These are phyloP conservation scores for Grifola frondosa DNA, from an alignment of 1,284 basidiomycete genomes.

Conservation along the genomic window DNA sequence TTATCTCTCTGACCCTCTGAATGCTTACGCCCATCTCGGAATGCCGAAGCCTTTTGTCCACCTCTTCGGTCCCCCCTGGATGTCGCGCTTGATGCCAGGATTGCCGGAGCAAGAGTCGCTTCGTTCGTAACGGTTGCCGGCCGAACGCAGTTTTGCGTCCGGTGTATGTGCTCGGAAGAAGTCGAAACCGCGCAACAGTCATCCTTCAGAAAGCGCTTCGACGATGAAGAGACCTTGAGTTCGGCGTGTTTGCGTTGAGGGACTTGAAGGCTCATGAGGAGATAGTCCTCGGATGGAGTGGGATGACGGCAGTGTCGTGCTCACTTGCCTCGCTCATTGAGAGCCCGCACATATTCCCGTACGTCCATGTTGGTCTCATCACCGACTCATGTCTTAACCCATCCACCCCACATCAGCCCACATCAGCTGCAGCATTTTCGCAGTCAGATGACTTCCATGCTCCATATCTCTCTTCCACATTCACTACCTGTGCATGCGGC, in stretches of 20 bases:
- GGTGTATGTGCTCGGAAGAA: slow-evolving; percentile 53
- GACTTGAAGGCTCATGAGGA: slow-evolving; percentile 84
- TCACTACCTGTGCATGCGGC: slow-evolving; percentile 78
- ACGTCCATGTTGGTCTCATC: slow-evolving; percentile 32
- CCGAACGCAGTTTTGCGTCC: slow-evolving; percentile 89
- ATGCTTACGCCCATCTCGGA: slow-evolving; percentile 69
- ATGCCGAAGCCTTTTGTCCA: slow-evolving; percentile 81
- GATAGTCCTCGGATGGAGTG: slow-evolving; percentile 92
- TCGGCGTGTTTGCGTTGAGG: slow-evolving; percentile 82
- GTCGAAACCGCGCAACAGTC: background rate
- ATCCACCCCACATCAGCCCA: slow-evolving; percentile 36
- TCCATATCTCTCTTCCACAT: slow-evolving; percentile 72
- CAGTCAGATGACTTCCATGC: slow-evolving; percentile 65
- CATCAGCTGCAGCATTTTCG: slow-evolving; percentile 55
- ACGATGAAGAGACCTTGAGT: slow-evolving; percentile 52
- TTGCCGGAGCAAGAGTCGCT: slow-evolving; percentile 77
- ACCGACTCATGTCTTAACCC: slow-evolving; percentile 21
- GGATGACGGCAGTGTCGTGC: slow-evolving; percentile 94
- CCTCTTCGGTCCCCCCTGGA: slow-evolving; percentile 80
- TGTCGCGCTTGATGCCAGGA: slow-evolving; percentile 79
- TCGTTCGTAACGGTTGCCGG: slow-evolving; percentile 81
- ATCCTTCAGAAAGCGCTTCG: slow-evolving; percentile 1
- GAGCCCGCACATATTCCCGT: slow-evolving; percentile 56
- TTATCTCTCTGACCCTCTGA: slow-evolving; percentile 67
- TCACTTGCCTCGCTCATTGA: slow-evolving; percentile 71